A percentile compares a stretch with the other conserved stretches of the same genome.
These are phyloP conservation scores for Coffea eugenioides DNA, from an alignment of 257 asterid species.

Conservation along the genomic window DNA sequence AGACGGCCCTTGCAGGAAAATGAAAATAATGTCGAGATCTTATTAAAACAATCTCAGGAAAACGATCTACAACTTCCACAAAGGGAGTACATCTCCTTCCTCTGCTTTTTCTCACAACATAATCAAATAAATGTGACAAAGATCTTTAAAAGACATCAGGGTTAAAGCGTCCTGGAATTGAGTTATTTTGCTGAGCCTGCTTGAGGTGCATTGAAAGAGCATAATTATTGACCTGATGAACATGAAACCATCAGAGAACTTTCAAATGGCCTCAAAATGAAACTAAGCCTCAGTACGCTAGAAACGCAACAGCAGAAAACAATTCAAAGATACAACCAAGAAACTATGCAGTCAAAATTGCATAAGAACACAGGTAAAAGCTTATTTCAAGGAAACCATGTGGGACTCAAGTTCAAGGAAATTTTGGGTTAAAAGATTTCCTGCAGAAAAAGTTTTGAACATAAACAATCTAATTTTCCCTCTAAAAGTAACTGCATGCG, in stretches of 20 bases:
- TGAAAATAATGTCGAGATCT: slow-evolving; percentile 8
- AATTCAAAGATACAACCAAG: background rate
- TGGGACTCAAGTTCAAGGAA: too few species aligned
- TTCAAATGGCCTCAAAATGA: background rate
- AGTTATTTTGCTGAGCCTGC: slow-evolving; percentile 76
- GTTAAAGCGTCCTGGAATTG: slow-evolving; percentile 73
- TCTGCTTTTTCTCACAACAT: slow-evolving; percentile 5
- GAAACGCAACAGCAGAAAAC: background rate
- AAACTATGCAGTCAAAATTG: background rate
- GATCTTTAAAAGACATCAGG: slow-evolving; percentile 70
- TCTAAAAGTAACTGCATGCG: background rate
- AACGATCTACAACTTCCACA: background rate
- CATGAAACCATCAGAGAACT: slow-evolving; percentile 9
- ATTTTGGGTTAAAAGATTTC: background rate
- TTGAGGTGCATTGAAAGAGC: slow-evolving; percentile 87
- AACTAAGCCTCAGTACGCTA: background rate
- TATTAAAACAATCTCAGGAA: background rate
- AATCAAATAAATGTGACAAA: background rate
- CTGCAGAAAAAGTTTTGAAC: background rate
- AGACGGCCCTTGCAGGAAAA: background rate
- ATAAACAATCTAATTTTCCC: background rate
- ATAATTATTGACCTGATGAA: slow-evolving; percentile 58
- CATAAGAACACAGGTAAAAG: background rate
- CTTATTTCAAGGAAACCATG: too few species aligned
- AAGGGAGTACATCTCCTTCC: slow-evolving; percentile 2